phyloP scores from a whole-genome alignment of 257 asterid species.

The Anisodus tanguticus region DNA sequence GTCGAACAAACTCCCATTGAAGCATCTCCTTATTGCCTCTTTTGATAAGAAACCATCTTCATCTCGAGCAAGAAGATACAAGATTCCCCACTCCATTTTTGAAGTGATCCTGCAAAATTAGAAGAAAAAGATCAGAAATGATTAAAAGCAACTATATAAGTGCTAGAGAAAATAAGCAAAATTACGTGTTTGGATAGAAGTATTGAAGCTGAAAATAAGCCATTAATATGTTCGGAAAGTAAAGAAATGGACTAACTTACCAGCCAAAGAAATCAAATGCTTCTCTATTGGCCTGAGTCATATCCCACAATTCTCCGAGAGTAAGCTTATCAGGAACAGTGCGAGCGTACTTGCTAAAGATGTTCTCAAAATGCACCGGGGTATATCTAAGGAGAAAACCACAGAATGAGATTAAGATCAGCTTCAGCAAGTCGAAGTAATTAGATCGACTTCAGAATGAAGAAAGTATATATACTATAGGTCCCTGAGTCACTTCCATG shows the following conservation, averaged over 20 bases:
- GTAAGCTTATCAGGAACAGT: constrained; percentile 77
- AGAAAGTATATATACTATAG: constrained; percentile 33
- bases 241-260: not conserved
- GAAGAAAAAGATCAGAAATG: too few species aligned
- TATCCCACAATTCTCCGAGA: constrained; percentile 66
- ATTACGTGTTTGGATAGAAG: not conserved
- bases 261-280: constrained; percentile 58
- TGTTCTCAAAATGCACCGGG: constrained; percentile 73
- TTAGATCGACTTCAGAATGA: not conserved
- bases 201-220: too few species aligned
- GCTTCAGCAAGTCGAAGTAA: too few species aligned
- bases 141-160: not conserved
- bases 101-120: constrained; percentile 51
- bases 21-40: constrained; percentile 83
- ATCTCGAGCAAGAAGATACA: constrained; percentile 74
- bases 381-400: constrained; percentile 47
- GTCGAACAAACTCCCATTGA: constrained; percentile 84
- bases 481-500: constrained; percentile 83
- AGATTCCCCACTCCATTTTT: constrained; percentile 69
- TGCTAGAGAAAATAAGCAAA: not conserved
- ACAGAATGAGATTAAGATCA: not conserved
- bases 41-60: constrained; percentile 75
- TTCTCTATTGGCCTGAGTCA: constrained; percentile 69
- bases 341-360: constrained; percentile 68
- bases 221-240: too few species aligned